phyloP scores from a whole-genome alignment of 2,329 filamentous ascomycete species.

The Nemania diffusa region DNA sequence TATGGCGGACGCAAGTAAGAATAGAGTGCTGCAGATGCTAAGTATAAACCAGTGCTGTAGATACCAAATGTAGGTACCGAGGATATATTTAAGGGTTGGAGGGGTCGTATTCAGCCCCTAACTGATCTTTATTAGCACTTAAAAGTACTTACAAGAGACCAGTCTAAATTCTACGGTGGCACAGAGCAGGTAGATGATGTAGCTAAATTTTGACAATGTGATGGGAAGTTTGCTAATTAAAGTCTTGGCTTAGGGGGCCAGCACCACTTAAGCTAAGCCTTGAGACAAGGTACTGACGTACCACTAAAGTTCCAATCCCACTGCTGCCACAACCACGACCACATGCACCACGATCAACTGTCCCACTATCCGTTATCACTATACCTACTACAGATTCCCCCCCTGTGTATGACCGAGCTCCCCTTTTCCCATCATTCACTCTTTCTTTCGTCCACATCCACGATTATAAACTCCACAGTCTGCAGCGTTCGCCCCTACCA shows the following conservation, averaged over 20 bases:
- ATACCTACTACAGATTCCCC: conserved; percentile 3
- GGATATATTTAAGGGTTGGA: too few species aligned
- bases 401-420: conserved; percentile 23
- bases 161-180: neutral
- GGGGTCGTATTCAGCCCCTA: neutral
- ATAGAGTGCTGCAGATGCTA: neutral
- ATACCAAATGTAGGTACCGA: neutral
- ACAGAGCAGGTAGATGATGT: neutral
- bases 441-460: conserved; percentile 21
- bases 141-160: too few species aligned
- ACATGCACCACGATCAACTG: neutral
- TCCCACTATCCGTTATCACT: neutral
- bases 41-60: neutral
- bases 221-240: conserved; percentile 3
- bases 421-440: conserved; percentile 10
- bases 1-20: neutral
- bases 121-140: neutral
- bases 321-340: neutral
- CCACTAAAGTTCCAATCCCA: neutral
- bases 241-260: neutral
- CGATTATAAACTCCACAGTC: conserved; percentile 16
- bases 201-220: neutral
- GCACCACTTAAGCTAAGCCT: neutral
- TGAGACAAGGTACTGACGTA: conserved; percentile 2
- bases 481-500: conserved; percentile 9